Conservation (phyloP, 169 alveolate species). For the Haemoproteus tartakovskyi region DNA sequence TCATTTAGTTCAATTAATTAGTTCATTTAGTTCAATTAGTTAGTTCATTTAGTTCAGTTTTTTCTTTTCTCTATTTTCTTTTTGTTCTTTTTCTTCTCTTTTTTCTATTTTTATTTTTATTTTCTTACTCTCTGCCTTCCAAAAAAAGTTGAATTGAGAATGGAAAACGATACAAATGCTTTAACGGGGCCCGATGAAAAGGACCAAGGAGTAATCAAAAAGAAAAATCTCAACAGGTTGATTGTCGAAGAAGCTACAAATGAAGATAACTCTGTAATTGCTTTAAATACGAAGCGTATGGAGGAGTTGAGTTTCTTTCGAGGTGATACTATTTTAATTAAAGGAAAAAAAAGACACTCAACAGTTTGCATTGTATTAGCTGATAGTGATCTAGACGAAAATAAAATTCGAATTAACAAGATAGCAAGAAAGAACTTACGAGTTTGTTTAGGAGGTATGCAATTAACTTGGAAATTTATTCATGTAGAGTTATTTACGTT, state of each 20-base stretch:
- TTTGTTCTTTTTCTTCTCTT: too few relatives aligned
- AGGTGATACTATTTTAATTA: slow-evolving; percentile 97
- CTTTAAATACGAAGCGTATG: slow-evolving; percentile 89
- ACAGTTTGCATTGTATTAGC: slow-evolving; percentile 98
- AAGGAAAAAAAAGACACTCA: slow-evolving; percentile 98
- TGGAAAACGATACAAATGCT: slow-evolving; percentile 33
- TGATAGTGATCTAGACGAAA: slow-evolving; percentile 95
- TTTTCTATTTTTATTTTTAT: too few relatives aligned
- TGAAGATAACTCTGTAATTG: slow-evolving; percentile 98
- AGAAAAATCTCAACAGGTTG: slow-evolving; percentile 79
- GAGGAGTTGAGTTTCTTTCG: slow-evolving; percentile 96
- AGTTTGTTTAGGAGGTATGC: slow-evolving; percentile 92
- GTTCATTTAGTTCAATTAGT: too few relatives aligned
- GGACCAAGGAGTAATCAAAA: slow-evolving; percentile 13
- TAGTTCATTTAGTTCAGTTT: too few relatives aligned
- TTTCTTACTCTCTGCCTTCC: too few relatives aligned
- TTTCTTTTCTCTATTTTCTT: too few relatives aligned
- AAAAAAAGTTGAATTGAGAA: too few relatives aligned
- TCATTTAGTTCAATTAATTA: too few relatives aligned
- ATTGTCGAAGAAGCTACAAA: slow-evolving; percentile 97
- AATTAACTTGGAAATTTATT: not conserved
- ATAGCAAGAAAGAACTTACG: slow-evolving; percentile 96
- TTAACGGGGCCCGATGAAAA: slow-evolving; percentile 39
- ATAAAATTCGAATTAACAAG: slow-evolving; percentile 96
- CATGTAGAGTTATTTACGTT: too few relatives aligned